Conservation (phyloP, 225 moss, liverwort and hornwort genomes). For the Lunularia cruciata region DNA sequence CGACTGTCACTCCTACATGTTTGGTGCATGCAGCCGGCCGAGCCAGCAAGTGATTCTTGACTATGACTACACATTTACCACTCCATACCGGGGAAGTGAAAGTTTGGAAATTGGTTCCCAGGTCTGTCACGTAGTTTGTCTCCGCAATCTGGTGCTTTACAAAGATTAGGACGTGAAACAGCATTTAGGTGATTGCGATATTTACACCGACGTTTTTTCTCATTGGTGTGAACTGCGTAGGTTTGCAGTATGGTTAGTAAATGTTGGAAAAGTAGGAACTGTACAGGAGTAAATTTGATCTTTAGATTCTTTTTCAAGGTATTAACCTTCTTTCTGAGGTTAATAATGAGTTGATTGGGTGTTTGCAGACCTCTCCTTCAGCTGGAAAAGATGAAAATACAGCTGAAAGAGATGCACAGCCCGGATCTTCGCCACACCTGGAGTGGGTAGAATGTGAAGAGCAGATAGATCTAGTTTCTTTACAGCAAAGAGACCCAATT, state of each 20-base stretch:
- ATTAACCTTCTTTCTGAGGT: too few species aligned
- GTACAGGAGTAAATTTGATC: too few species aligned
- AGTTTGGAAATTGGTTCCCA: constrained; percentile 32
- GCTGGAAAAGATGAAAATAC: constrained; percentile 39
- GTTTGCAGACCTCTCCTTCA: constrained; percentile 27
- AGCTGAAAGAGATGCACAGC: constrained; percentile 8
- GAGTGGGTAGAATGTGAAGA: constrained; percentile 79
- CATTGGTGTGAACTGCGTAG: neutral
- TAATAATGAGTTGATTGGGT: neutral
- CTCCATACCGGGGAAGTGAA: constrained; percentile 86
- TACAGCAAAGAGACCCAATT: constrained; percentile 84
- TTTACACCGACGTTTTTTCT: neutral
- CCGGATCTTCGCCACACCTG: constrained; percentile 31
- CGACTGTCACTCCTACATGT: constrained; percentile 16
- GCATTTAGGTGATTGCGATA: neutral
- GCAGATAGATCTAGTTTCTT: constrained; percentile 59
- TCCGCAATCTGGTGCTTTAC: neutral
- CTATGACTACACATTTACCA: constrained; percentile 97
- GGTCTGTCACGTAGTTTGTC: constrained; percentile 28
- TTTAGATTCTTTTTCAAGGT: too few species aligned
- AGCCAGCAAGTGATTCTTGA: constrained; percentile 82
- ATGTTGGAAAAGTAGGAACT: too few species aligned
- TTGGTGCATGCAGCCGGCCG: constrained; percentile 64
- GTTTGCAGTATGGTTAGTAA: neutral
- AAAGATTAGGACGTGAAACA: neutral